Conservation (phyloP, 2,329 filamentous ascomycete genomes). For the Fusarium anthophilum region DNA sequence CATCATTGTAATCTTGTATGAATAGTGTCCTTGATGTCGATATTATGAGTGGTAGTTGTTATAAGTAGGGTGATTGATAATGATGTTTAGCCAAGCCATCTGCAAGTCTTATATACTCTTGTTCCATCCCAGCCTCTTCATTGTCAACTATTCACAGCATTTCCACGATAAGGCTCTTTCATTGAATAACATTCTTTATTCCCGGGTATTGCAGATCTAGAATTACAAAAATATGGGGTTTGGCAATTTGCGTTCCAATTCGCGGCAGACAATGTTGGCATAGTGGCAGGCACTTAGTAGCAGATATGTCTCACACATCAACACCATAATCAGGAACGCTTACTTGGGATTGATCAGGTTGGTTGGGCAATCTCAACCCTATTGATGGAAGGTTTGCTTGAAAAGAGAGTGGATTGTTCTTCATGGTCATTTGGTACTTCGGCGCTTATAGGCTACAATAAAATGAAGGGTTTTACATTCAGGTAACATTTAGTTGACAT, state of each 20-base stretch:
- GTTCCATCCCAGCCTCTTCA: not conserved
- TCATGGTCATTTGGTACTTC: not conserved
- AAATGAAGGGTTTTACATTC: not conserved
- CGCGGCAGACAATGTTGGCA: conserved; percentile 7
- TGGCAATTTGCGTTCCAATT: conserved; percentile 7
- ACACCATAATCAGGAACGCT: not conserved
- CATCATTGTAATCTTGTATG: too few species aligned
- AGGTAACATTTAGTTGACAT: not conserved
- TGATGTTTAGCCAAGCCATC: not conserved
- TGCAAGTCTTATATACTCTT: conserved; percentile 9
- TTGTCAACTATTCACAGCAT: not conserved
- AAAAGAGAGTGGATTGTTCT: not conserved
- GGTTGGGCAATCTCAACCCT: not conserved
- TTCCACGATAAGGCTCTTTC: not conserved
- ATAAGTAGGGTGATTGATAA: not conserved
- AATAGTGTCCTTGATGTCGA: not conserved
- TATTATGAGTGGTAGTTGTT: not conserved
- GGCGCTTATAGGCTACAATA: not conserved
- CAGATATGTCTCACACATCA: conserved; percentile 13
- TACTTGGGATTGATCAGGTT: not conserved
- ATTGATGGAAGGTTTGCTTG: not conserved
- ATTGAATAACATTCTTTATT: not conserved
- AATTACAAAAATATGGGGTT: not conserved
- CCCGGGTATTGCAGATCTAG: not conserved
- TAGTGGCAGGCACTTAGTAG: not conserved